A percentile compares a stretch with the other conserved stretches of the same genome.
Conservation (phyloP, 192 early-diverging fungal species). For the Chytriomyces sp. region DNA sequence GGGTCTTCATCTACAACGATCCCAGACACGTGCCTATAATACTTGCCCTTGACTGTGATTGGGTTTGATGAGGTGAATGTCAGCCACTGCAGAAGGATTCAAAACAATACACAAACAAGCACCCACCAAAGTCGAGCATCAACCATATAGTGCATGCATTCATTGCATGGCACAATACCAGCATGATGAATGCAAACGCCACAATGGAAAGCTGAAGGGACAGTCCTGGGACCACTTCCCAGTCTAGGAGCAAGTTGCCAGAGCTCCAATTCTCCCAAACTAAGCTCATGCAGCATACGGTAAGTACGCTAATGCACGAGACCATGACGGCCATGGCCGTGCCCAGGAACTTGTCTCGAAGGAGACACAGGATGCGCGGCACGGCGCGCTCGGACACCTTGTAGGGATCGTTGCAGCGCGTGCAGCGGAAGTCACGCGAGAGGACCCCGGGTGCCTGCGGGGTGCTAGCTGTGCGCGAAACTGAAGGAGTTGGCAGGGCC, state of each 20-base stretch:
- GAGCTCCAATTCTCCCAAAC: conserved; percentile 33
- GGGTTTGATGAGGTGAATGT: background rate
- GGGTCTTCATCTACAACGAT: background rate
- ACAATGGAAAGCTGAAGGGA: conserved; percentile 29
- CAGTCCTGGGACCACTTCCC: background rate
- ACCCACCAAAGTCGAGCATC: conserved; percentile 38
- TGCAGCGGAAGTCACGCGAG: conserved; percentile 35
- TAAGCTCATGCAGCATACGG: conserved; percentile 35
- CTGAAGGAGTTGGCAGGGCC: conserved; percentile 35
- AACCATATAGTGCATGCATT: conserved; percentile 34
- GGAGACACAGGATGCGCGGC: conserved; percentile 23
- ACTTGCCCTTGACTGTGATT: background rate
- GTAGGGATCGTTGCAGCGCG: conserved; percentile 46
- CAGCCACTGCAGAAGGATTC: too few relatives aligned
- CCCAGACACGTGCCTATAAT: background rate
- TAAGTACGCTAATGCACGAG: conserved; percentile 34
- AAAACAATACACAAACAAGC: background rate
- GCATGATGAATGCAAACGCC: conserved; percentile 32
- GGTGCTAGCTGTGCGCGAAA: background rate
- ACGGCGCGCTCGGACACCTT: conserved; percentile 21
- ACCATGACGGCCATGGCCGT: conserved; percentile 41
- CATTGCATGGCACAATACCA: conserved; percentile 38
- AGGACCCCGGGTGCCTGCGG: background rate
- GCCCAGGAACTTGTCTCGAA: conserved; percentile 33
- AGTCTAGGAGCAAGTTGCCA: conserved; percentile 21